phyloP scores from a whole-genome alignment of 2,329 filamentous ascomycete genomes.

The Colletotrichum lupini region DNA sequence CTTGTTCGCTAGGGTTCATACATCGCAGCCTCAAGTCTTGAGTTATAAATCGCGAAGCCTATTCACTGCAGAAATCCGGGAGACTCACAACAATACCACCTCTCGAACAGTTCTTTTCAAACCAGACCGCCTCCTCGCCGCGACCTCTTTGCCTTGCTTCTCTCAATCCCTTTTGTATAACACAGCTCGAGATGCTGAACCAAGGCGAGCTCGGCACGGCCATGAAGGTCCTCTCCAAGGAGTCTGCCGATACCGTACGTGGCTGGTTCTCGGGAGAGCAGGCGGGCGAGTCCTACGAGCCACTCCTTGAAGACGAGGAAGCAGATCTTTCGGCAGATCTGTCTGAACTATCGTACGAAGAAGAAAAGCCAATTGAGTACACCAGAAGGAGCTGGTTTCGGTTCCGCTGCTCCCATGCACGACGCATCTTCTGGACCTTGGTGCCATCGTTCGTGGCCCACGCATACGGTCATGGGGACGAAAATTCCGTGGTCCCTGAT shows the following conservation, averaged over 20 bases:
- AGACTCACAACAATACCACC: no score
- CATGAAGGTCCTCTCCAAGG: not conserved
- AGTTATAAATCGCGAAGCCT: no score
- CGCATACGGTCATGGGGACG: not conserved
- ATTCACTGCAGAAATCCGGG: no score
- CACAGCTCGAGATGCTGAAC: no score
- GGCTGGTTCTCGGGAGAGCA: not conserved
- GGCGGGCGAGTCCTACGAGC: not conserved
- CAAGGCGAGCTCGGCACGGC: no score
- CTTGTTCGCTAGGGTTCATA: no score
- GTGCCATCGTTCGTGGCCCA: conserved; percentile 18
- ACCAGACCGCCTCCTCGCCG: no score
- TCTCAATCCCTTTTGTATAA: no score
- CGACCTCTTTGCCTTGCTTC: no score
- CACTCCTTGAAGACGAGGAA: not conserved
- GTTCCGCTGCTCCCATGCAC: not conserved
- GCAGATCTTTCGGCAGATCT: not conserved
- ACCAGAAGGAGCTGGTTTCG: not conserved
- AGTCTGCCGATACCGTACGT: not conserved
- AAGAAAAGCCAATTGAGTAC: not conserved
- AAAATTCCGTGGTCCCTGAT: not conserved
- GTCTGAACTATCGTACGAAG: not conserved
- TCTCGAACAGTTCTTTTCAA: no score
- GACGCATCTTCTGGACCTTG: not conserved
- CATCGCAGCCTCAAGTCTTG: no score